Conservation (phyloP, 179 eudicot genomes). For the Silene coronaria region DNA sequence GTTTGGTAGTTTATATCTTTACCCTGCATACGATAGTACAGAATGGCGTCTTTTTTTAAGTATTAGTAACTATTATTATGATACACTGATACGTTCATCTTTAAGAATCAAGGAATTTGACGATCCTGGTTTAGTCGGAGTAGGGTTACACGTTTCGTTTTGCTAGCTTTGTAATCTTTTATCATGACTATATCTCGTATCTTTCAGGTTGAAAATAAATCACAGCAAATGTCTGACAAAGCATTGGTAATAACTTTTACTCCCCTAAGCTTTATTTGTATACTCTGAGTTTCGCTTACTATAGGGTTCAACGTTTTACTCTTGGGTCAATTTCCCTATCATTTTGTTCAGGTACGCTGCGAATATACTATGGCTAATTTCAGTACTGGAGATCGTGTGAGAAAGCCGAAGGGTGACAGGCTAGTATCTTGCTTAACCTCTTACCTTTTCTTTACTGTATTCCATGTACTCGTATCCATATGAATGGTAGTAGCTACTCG, state of each 20-base stretch:
- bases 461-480: background rate
- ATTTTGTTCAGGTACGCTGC: constrained; percentile 57
- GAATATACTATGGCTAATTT: constrained; percentile 97
- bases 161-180: background rate
- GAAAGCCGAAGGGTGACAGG: constrained; percentile 97
- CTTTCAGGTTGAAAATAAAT: constrained; percentile 68
- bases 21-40: too few relatives aligned
- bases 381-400: constrained; percentile 84
- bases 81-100: too few relatives aligned
- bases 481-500: background rate
- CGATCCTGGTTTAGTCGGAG: background rate
- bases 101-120: background rate
- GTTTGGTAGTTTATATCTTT: too few relatives aligned
- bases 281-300: background rate
- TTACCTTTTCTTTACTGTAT: background rate
- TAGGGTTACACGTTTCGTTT: background rate
- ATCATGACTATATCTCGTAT: too few relatives aligned
- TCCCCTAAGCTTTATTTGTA: constrained; percentile 2
- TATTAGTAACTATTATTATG: too few relatives aligned
- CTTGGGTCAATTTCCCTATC: background rate
- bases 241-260: constrained; percentile 58
- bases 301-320: background rate
- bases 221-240: constrained; percentile 61
- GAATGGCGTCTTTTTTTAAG: too few relatives aligned
- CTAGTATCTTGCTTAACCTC: constrained; percentile 18